These are phyloP conservation scores for Phlyctochytrium bullatum DNA, from an alignment of 192 early-diverging fungal species.

Conservation along the genomic window DNA sequence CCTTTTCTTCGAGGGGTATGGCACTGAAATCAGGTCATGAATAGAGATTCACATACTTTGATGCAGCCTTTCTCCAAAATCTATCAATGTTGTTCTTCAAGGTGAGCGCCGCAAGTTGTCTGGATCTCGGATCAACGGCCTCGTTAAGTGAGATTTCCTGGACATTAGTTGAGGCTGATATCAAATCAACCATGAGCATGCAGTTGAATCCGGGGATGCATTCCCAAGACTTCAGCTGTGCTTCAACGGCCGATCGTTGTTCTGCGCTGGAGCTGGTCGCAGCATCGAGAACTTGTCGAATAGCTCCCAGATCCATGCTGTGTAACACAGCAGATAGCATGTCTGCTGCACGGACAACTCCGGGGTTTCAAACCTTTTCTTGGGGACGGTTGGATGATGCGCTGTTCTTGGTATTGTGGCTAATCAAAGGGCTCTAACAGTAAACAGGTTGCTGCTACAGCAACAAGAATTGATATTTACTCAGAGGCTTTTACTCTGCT, in stretches of 20 bases:
- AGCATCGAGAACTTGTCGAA: too few species aligned
- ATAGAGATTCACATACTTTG: slow-evolving; percentile 31
- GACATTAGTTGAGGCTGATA: not conserved
- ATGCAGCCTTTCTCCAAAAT: slow-evolving; percentile 80
- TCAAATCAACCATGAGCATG: slow-evolving; percentile 28
- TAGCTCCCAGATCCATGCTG: too few species aligned
- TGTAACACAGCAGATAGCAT: too few species aligned
- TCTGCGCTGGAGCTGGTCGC: too few species aligned
- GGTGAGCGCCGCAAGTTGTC: slow-evolving; percentile 74
- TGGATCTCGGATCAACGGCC: slow-evolving; percentile 58
- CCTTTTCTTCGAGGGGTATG: slow-evolving; percentile 70
- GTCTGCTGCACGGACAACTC: too few species aligned
- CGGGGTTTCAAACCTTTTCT: too few species aligned
- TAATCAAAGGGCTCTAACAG: too few species aligned
- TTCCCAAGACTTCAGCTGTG: slow-evolving; percentile 62
- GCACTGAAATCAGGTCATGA: slow-evolving; percentile 47
- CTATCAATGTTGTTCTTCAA: slow-evolving; percentile 91
- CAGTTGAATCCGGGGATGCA: slow-evolving; percentile 60
- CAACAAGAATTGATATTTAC: not conserved
- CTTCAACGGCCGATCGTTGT: slow-evolving; percentile 61
- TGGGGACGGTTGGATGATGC: too few species aligned
- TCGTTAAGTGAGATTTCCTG: slow-evolving; percentile 75
- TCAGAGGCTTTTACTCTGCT: not conserved
- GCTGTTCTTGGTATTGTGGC: too few species aligned
- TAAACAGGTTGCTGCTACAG: not conserved